Evolutionary conservation across 208 protist genomes (phyloP), one percentile per base, ranked within the genome.

Genomic region (Crithidia sp.): DNA sequence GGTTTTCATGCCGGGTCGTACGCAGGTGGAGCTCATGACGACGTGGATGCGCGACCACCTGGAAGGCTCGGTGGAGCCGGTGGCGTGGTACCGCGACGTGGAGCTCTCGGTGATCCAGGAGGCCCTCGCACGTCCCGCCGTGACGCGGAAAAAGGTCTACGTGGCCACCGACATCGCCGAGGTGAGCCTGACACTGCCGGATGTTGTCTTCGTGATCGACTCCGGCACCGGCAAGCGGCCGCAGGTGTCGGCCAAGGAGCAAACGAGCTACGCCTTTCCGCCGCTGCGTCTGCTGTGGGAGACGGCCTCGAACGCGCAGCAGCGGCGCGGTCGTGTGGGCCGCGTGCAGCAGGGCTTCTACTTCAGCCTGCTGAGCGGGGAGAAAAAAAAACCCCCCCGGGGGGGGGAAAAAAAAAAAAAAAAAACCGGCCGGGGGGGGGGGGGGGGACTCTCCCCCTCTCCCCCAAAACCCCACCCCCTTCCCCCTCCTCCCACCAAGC

Each of bases 141-240:
- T 72, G 12, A 93, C 84, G 44, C 82, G 85, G 16, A 87, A 97
- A 60, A 99, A 99, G 79, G 85, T 98, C 12, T 94, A 99, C 60
- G 67, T 99, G 16, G 87, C 94, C 16, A 99, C 98, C 8, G 98
- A 99, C 80, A 99, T 99, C 76, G 98, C 98, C 8, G 98, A 99
- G 77, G 98, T 98, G 9, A 96, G 88, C 41, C 63, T 99, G 8
- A 99, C 98, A 36, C 92, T 99, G 65, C 96, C 98, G 10, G 98
- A 99, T 74, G 90, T 96, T 10, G 91, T 95, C 28, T 96, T 97
- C 56, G 97, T 99, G 6, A 96, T 99, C 43, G 98, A 99, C 83
- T 90, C 83, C 36, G 98, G 98, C 50, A 89, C 80, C 4, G 70
- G 73, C 58, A 96, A 96, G 74, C 76, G 85, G 8, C 92, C 92